A percentile compares a stretch with the other conserved stretches of the same genome.
Conservation (phyloP, 2,329 filamentous ascomycete species). For the Arthrobotrys musiformis region DNA sequence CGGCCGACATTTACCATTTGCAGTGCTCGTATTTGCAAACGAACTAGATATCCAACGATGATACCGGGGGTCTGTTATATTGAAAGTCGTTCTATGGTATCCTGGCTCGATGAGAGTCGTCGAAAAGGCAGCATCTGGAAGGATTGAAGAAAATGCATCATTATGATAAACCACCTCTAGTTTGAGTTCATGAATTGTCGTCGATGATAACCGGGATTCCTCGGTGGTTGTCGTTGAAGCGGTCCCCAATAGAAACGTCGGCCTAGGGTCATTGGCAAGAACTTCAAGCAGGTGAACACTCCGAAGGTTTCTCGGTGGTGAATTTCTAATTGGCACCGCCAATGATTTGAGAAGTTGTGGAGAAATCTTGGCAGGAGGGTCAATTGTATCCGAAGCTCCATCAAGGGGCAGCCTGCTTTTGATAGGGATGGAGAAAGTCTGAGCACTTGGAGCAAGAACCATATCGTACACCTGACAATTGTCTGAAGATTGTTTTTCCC, state of each 20-base stretch:
- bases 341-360: conserved; percentile 29
- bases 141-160: conserved; percentile 42
- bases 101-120: conserved; percentile 26
- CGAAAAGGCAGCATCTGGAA: conserved; percentile 51
- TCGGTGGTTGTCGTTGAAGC: conserved; percentile 23
- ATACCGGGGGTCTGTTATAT: conserved; percentile 48
- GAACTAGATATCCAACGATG: conserved; percentile 55
- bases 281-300: conserved; percentile 36
- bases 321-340: conserved; percentile 39
- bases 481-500: conserved; percentile 9
- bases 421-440: conserved; percentile 30
- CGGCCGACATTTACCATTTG: conserved; percentile 41
- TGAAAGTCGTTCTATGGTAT: conserved; percentile 35
- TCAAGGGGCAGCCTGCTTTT: neutral
- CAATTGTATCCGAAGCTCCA: neutral
- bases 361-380: neutral
- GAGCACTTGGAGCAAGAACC: conserved; percentile 18
- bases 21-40: conserved; percentile 34
- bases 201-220: conserved; percentile 35
- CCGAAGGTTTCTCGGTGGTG: conserved; percentile 29
- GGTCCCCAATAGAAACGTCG: conserved; percentile 45
- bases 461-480: conserved; percentile 39
- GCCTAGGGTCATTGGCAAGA: conserved; percentile 39
- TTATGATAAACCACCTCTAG: conserved; percentile 51
- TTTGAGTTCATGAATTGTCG: conserved; percentile 48